A percentile compares a stretch with the other conserved stretches of the same genome.
phyloP scores from a whole-genome alignment of 75 land plant species.

The Cryptomeria japonica region DNA sequence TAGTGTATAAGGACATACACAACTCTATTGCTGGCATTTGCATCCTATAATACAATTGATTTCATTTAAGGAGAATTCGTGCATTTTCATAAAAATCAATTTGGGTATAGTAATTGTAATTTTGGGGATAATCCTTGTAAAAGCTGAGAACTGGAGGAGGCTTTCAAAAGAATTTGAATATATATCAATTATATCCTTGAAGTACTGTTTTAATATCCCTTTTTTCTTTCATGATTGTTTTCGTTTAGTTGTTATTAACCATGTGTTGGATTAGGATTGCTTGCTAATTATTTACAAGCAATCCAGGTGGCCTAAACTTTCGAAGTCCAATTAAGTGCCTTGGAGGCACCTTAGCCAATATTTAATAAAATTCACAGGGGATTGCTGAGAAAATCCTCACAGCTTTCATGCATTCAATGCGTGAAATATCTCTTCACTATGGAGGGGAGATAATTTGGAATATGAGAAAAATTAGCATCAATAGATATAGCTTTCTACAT shows the following conservation, averaged over 20 bases:
- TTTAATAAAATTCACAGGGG: too few species aligned
- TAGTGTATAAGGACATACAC: slow-evolving; percentile 91
- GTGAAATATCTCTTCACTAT: not conserved
- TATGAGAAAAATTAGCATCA: not conserved
- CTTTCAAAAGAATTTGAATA: not conserved
- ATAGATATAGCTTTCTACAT: not conserved
- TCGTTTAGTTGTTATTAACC: not conserved
- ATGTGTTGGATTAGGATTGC: not conserved
- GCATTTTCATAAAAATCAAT: not conserved
- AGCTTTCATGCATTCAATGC: not conserved
- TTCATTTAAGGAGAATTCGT: too few species aligned
- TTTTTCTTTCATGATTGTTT: not conserved
- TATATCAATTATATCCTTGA: not conserved
- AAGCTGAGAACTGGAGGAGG: not conserved
- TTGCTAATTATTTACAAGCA: not conserved
- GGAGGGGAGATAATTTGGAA: not conserved
- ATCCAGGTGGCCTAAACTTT: too few species aligned
- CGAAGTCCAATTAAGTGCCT: too few species aligned
- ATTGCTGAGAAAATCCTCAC: not conserved
- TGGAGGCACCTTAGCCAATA: too few species aligned
- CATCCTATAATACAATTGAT: too few species aligned
- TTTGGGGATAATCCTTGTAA: not conserved
- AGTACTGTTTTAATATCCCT: not conserved
- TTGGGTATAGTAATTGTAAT: not conserved
- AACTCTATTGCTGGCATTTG: slow-evolving; percentile 52